Percentiles rank a stretch among this genome's conserved stretches.
phyloP scores from a whole-genome alignment of 768 basidiomycete genomes.

The Panus rudis region DNA sequence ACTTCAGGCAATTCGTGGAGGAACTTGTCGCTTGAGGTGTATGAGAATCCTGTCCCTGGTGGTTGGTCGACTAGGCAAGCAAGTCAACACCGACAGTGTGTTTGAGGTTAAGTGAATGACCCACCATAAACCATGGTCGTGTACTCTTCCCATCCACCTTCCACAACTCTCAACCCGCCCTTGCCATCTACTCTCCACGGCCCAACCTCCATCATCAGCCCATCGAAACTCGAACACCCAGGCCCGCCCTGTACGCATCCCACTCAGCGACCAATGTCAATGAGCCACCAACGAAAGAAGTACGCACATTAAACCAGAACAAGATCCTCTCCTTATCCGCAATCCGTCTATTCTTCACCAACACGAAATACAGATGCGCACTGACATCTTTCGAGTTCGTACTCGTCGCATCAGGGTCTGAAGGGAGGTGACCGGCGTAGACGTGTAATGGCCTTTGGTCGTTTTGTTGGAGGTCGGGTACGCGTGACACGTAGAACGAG shows the following conservation, averaged over 20 bases:
- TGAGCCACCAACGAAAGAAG: background rate
- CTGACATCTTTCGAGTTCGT: slow-evolving; percentile 55
- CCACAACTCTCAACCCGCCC: slow-evolving; percentile 61
- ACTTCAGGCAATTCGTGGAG: slow-evolving; percentile 74
- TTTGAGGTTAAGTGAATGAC: slow-evolving; percentile 25
- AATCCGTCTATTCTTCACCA: slow-evolving; percentile 77
- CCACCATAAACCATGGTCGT: slow-evolving; percentile 86
- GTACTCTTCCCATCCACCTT: slow-evolving; percentile 98
- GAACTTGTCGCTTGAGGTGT: slow-evolving; percentile 78
- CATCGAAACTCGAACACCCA: slow-evolving; percentile 96
- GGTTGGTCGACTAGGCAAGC: slow-evolving; percentile 83
- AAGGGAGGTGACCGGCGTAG: slow-evolving; percentile 80
- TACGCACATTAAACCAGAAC: slow-evolving; percentile 95
- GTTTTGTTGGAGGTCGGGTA: slow-evolving; percentile 76
- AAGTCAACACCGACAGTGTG: slow-evolving; percentile 1
- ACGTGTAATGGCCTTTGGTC: slow-evolving; percentile 64
- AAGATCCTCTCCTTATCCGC: slow-evolving; percentile 90
- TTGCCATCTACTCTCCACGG: slow-evolving; percentile 78
- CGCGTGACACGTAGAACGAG: slow-evolving; percentile 71
- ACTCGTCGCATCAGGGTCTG: slow-evolving; percentile 56
- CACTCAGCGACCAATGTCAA: background rate
- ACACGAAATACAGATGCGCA: slow-evolving; percentile 81
- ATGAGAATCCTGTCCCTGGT: slow-evolving; percentile 91
- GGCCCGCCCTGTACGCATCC: slow-evolving; percentile 69
- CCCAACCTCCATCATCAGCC: slow-evolving; percentile 97